These are phyloP conservation scores for Nothopassalora personata DNA, from an alignment of 2,329 filamentous ascomycete genomes.

Conservation along the genomic window DNA sequence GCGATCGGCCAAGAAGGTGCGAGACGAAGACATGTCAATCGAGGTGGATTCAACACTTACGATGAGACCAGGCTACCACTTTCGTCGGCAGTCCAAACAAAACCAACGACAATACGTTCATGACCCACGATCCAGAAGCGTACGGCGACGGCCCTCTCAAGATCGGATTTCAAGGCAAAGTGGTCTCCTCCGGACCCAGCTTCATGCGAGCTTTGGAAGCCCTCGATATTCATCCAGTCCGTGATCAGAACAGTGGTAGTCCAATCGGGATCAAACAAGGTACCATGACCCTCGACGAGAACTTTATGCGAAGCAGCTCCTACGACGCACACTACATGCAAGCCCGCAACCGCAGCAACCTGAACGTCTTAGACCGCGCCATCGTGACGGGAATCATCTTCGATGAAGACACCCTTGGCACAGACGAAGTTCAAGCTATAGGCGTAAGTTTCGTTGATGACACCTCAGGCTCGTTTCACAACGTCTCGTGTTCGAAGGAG, in stretches of 20 bases:
- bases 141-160: constrained; percentile 18
- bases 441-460: constrained; percentile 16
- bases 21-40: neutral
- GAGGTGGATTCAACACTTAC: too few species aligned
- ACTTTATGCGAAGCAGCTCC: constrained; percentile 12
- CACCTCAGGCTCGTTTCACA: constrained; percentile 15
- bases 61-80: constrained; percentile 5
- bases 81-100: constrained; percentile 15
- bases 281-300: constrained; percentile 14
- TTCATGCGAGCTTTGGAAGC: constrained; percentile 16
- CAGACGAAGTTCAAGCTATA: constrained; percentile 5
- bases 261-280: constrained; percentile 15
- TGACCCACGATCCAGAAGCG: constrained; percentile 14
- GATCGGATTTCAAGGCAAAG: constrained; percentile 16
- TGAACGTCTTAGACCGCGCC: constrained; percentile 11
- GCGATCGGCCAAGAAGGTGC: constrained; percentile 8
- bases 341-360: constrained; percentile 8
- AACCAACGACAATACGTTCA: constrained; percentile 15
- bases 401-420: constrained; percentile 8
- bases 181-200: constrained; percentile 11
- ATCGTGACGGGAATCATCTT: constrained; percentile 14
- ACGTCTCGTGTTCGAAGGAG: constrained; percentile 33
- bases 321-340: constrained; percentile 15
- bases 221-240: constrained; percentile 9
- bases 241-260: constrained; percentile 12